Base-by-base conservation (phyloP, 352 stramenopile genomes). In the Albugo candida region DNA sequence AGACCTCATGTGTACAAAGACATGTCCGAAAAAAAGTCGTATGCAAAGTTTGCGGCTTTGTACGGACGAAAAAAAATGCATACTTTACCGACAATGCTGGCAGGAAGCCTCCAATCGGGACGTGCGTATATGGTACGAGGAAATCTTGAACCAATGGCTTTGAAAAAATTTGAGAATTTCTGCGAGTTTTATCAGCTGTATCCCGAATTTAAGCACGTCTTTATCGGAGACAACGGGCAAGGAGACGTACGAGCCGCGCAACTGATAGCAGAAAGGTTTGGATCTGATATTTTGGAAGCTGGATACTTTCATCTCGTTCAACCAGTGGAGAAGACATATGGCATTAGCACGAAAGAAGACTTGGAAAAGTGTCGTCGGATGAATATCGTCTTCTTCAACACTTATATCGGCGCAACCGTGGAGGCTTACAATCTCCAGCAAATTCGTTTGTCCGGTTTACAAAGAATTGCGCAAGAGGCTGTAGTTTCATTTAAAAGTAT, bases 1-100 rank as follows among this genome's bases (percentile, higher is more conserved):
- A 68, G 95, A 34, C 95, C 95, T 5, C 94, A 99, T 60, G 81
- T 99, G 43, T 99, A 98, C 72, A 98, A 98, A 63, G 95, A 99
- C 60, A 67, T 98, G 45, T 96, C 87, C 24, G 95, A 99, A 59
- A 96, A 96, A 53, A 89, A 94, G 27, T 97, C 93, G 47, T 97
- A 97, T 64, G 75, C 75, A 18, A 98, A 98, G 49, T 98, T 98
- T 67, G 76, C 92, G 40, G 92, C 83, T 24, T 59, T 98, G 6
- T 77, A 95, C 52, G 67, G 86, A 54, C 71, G 78, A 56, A 82
- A 87, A 61, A 85, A 89, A 3, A 92, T 98, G 75, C 92, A 98
- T 58, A 96, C 91, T 5, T 68, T 94, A 27, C 93, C 93, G 8
- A 97, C 89, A 24, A 81, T 98, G 64, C 67, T 98, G 11, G 83